Evolutionary conservation across 2,329 filamentous ascomycete species (phyloP), one percentile per base, ranked within the genome.

Genomic region (Verticillium longisporum): DNA sequence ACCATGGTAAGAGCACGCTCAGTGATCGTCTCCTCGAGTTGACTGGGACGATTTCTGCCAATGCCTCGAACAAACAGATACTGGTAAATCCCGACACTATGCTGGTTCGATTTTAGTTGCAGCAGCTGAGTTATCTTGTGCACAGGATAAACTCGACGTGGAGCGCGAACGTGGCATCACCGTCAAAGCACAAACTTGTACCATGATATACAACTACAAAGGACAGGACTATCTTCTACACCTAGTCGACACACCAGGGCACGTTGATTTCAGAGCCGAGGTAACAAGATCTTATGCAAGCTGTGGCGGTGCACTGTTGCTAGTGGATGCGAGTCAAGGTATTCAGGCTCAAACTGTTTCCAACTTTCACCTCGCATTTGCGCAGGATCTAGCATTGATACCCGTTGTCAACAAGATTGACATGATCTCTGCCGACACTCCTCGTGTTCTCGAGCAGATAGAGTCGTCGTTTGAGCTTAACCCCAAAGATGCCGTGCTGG

Each of bases 331-430:
- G 7, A 96, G 91, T 67, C 95, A 99, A 76, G 95, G 95, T 55
- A 88, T 99, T 2, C 95, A 99, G 77, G 95, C 95, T 5, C 95
- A 99, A 79, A 99, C 95, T 0, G 95, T 99, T 9, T 95, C 95
- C 64, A 99, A 99, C 74, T 99, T 99, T 77, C 97, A 98, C 73
- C 86, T 98, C 31, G 95, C 95, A 7, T 99, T 99, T 75, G 88
- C 94, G 1, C 92, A 98, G 73, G 91, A 92, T 15, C 78, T 99
- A 58, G 83, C 87, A 26, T 83, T 99, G 64, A 86, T 99, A 3
- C 95, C 95, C 0, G 91, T 99, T 31, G 85, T 99, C 69, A 99
- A 99, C 80, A 99, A 99, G 80, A 89, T 99, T 60, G 95, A 99
- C 73, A 84, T 99, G 69, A 88, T 90, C 1, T 91, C 92, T 11